These are phyloP conservation scores for Leishmania martiniquensis DNA, from an alignment of 208 protist genomes.

Conservation along the genomic window DNA sequence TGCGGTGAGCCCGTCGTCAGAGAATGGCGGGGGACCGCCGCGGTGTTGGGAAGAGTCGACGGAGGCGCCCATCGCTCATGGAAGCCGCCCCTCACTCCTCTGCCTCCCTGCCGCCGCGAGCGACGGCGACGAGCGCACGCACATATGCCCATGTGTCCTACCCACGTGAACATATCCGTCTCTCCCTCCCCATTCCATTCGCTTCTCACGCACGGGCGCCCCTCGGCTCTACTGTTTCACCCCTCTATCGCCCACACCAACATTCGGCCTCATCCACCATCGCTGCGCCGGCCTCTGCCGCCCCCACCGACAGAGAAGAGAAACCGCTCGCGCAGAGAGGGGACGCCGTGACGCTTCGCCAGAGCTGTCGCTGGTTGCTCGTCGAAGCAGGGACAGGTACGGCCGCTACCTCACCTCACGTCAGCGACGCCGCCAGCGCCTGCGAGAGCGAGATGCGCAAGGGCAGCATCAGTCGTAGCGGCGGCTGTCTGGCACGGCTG, in stretches of 20 bases:
- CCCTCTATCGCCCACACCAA: not conserved
- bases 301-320: not conserved
- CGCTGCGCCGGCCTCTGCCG: not conserved
- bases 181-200: not conserved
- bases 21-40: not conserved
- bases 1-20: not conserved
- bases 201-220: not conserved
- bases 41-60: not conserved
- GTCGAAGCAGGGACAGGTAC: not conserved
- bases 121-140: not conserved
- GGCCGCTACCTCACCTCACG: not conserved
- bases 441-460: not conserved
- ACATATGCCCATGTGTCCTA: not conserved
- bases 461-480: not conserved
- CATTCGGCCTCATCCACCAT: not conserved
- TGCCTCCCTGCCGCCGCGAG: not conserved
- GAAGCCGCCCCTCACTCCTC: not conserved
- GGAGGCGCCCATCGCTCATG: not conserved
- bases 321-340: too few species aligned
- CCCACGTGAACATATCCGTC: not conserved
- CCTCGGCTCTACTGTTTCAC: not conserved
- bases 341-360: not conserved
- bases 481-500: conserved; percentile 28
- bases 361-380: not conserved
- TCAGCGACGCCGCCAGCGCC: not conserved